Percentiles rank a stretch among this genome's conserved stretches.
phyloP scores from a whole-genome alignment of 1,284 basidiomycete genomes.

The Schizopora paradoxa region DNA sequence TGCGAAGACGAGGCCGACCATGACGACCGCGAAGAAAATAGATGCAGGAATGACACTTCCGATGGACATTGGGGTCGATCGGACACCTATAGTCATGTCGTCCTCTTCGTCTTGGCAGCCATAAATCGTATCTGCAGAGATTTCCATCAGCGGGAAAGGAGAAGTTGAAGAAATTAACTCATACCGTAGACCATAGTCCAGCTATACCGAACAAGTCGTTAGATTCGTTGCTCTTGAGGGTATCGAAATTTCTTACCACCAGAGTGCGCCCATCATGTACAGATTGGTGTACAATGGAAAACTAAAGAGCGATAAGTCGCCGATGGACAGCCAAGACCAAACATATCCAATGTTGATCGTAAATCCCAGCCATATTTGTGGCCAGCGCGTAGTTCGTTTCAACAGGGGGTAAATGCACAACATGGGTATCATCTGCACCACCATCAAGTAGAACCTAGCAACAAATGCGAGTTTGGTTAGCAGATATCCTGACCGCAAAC shows the following conservation, averaged over 20 bases:
- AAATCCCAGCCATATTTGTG: conserved; percentile 43
- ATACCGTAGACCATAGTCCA: conserved; percentile 14
- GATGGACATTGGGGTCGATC: conserved; percentile 42
- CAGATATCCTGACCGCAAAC: conserved; percentile 13
- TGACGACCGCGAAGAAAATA: conserved; percentile 30
- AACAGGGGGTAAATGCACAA: conserved; percentile 60
- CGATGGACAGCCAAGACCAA: conserved; percentile 22
- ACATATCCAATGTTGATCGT: conserved; percentile 13
- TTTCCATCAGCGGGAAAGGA: too few species aligned
- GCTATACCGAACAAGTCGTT: too few species aligned
- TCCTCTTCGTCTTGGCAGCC: conserved; percentile 42
- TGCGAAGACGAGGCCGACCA: conserved; percentile 30
- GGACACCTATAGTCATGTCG: conserved; percentile 40
- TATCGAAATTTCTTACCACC: conserved; percentile 24
- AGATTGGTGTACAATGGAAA: too few species aligned
- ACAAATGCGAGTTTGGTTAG: background rate
- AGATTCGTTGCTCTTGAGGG: too few species aligned
- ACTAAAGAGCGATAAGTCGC: too few species aligned
- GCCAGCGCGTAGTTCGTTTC: conserved; percentile 65
- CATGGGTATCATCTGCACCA: conserved; percentile 39
- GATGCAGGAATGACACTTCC: conserved; percentile 33
- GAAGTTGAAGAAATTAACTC: background rate
- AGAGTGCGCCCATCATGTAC: conserved; percentile 33
- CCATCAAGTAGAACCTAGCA: conserved; percentile 35
- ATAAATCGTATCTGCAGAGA: conserved; percentile 48